Conservation (phyloP, 2,329 filamentous ascomycete species). For the Hymenoscyphus fructigenus region DNA sequence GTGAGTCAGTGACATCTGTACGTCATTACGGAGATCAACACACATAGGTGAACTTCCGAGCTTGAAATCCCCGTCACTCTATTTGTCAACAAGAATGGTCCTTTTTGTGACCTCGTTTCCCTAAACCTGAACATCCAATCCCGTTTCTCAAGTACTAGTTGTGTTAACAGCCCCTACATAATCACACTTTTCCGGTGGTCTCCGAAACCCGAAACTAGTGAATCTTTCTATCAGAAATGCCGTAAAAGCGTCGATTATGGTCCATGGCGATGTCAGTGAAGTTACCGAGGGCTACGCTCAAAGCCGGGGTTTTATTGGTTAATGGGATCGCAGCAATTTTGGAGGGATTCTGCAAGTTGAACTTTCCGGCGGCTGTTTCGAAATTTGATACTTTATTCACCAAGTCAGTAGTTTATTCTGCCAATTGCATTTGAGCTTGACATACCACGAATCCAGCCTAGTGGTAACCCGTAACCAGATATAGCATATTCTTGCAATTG, state of each 20-base stretch:
- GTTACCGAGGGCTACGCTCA: neutral
- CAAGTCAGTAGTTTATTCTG: no score
- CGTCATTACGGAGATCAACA: no score
- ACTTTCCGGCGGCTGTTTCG: no score
- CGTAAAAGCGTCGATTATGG: neutral
- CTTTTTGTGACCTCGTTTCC: neutral
- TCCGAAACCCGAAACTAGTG: neutral
- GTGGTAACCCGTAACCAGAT: no score
- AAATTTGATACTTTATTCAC: no score
- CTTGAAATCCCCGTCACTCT: no score
- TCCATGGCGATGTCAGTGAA: neutral
- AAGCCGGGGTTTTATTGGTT: neutral
- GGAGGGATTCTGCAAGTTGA: neutral
- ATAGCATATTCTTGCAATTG: neutral
- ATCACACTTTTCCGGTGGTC: neutral
- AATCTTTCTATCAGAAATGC: neutral
- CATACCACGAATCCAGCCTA: neutral
- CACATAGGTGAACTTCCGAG: no score
- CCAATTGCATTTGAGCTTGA: neutral
- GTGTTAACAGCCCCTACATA: neutral
- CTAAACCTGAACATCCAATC: no score
- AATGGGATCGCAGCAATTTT: neutral
- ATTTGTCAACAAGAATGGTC: no score
- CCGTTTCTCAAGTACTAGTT: neutral
- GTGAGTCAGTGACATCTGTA: no score